Evolutionary conservation across 192 early-diverging fungal species (phyloP), one percentile per base, ranked within the genome.

Genomic region (Gaertneriomyces semiglobifer): DNA sequence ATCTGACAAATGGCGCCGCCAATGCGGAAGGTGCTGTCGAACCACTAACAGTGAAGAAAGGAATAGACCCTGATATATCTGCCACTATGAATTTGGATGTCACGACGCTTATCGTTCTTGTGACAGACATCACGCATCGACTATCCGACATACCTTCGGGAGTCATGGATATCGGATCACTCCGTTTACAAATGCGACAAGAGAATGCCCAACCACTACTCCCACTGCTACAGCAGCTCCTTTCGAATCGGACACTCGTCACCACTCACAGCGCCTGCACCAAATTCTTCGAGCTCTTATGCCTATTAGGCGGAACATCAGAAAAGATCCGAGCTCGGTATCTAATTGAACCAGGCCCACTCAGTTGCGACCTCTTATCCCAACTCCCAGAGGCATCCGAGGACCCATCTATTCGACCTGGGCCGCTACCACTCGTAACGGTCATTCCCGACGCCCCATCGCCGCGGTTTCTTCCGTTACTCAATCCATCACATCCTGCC

Each of bases 21-120:
- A 20, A 69, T 11, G 12, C 12, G 10, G 65, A 33, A 7, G 65
- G 33, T 18, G 40, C 41, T 25, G 60, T 18, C 60, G 45, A 38
- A 14, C 14, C 41, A 10, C 19, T 19, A 4, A 14, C 2, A 44
- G n/a, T 60, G 39, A 18, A 43, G 12, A 50, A 50, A 50, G 18
- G 48, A 12, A 50, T 50, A 57, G 14, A 11, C 11, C 55, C 55
- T 38, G 45, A 54, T 8, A 11, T 74, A 19, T 66, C 78, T 1
- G 25, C 60, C 6, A 69, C 58, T 4, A n/a, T 80, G 5, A 83
- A 83, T 57, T 61, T 83, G 4, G 81, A 83, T 60, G 58, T 78
- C 6, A 75, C 76, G 8, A 78, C 78, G 5, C 60, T 83, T 4
- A 70, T 83, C 10, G 53, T 65, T 3, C 66, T 83, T 11, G 74